Evolutionary conservation across 495 filamentous ascomycete species (phyloP).

Genomic region (Poronia punctata): DNA sequence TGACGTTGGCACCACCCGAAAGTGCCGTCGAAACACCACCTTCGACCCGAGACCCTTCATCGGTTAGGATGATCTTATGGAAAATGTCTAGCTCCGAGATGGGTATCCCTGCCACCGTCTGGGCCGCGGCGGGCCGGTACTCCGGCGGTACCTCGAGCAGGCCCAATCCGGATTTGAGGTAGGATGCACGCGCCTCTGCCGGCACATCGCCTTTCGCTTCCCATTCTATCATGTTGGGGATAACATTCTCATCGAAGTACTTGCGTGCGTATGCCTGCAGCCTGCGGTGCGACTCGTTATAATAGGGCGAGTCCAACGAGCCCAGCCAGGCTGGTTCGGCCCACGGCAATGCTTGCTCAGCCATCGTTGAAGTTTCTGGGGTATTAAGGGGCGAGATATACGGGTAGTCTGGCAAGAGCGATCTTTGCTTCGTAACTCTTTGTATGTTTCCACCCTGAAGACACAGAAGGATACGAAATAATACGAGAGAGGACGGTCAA

Average conservation of each 20-base stretch:
- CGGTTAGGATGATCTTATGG: constrained; percentile 54
- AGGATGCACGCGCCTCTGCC: constrained; percentile 25
- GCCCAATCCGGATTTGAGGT: constrained; percentile 19
- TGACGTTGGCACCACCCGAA: constrained; percentile 53
- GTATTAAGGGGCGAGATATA: too few relatives aligned
- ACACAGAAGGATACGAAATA: too few relatives aligned
- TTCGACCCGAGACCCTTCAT: constrained; percentile 55
- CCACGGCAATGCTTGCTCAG: constrained; percentile 12
- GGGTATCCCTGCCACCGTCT: constrained; percentile 48
- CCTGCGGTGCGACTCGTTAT: constrained; percentile 53
- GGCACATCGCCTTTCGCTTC: constrained; percentile 40
- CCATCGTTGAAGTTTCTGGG: too few relatives aligned
- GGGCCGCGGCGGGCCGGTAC: constrained; percentile 38
- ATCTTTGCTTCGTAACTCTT: too few relatives aligned
- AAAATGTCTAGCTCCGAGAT: constrained; percentile 59
- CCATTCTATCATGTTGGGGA: constrained; percentile 49
- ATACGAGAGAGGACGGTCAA: too few relatives aligned
- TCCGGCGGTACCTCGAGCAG: constrained; percentile 4
- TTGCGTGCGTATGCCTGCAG: constrained; percentile 50
- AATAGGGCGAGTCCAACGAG: constrained; percentile 44
- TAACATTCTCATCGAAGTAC: constrained; percentile 53
- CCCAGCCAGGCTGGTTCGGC: constrained; percentile 48
- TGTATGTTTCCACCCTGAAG: too few relatives aligned
- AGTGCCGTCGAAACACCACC: constrained; percentile 32
- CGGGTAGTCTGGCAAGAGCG: too few relatives aligned